A percentile compares a stretch with the other conserved stretches of the same genome.
phyloP scores from a whole-genome alignment of 768 basidiomycete genomes.

The Galerina sulciceps region DNA sequence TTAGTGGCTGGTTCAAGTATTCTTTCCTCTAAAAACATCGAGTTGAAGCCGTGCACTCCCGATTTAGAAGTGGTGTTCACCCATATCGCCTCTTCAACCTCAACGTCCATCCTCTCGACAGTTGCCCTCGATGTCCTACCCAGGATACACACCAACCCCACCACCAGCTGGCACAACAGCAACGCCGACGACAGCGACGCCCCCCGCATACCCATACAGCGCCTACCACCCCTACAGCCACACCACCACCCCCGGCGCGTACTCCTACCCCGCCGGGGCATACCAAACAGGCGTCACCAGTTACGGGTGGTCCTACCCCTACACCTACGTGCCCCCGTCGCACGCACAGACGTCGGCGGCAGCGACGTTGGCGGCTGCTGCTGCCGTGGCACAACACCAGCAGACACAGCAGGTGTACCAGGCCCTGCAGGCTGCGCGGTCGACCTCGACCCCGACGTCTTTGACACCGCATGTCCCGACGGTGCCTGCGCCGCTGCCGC shows the following conservation, averaged over 20 bases:
- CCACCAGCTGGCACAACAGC: conserved; percentile 23
- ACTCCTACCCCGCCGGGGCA: conserved; percentile 49
- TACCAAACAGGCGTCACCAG: conserved; percentile 72
- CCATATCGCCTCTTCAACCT: background rate
- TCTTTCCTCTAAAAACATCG: too few relatives aligned
- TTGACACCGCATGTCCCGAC: conserved; percentile 27
- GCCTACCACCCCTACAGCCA: conserved; percentile 59
- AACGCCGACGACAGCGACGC: conserved; percentile 41
- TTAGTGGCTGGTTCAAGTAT: too few relatives aligned
- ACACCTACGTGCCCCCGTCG: conserved; percentile 58
- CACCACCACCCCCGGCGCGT: conserved; percentile 50
- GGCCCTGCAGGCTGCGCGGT: conserved; percentile 18
- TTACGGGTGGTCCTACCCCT: conserved; percentile 77
- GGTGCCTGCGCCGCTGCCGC: conserved; percentile 34
- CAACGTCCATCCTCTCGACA: background rate
- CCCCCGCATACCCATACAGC: conserved; percentile 68
- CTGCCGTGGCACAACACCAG: conserved; percentile 1
- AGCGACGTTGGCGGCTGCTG: conserved; percentile 39
- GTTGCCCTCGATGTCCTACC: conserved; percentile 23
- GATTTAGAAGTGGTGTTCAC: background rate
- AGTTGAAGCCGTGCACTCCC: too few relatives aligned
- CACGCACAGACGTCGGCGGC: conserved; percentile 21
- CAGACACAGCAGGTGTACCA: conserved; percentile 9
- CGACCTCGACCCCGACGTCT: conserved; percentile 20
- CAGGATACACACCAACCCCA: conserved; percentile 23